phyloP scores from a whole-genome alignment of 805 yeast genomes.

The Wickerhamomyces strasburgensis region DNA sequence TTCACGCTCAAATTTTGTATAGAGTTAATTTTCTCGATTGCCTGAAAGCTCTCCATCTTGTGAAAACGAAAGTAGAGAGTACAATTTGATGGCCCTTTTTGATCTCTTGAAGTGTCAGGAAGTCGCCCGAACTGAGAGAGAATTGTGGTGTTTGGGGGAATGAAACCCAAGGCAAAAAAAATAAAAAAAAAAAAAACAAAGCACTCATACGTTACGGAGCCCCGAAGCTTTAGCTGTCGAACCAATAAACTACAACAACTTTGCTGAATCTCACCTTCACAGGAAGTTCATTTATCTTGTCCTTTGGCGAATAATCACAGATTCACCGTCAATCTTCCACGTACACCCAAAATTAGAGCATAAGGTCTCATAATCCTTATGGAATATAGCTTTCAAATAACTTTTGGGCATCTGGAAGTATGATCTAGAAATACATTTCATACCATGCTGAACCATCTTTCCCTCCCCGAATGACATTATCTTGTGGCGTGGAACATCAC shows the following conservation, averaged over 20 bases:
- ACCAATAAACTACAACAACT: background rate
- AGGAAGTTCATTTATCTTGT: background rate
- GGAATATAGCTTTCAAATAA: constrained; percentile 13
- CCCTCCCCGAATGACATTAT: constrained; percentile 42
- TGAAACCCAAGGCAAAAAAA: no score
- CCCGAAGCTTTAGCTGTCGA: background rate
- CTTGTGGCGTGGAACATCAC: constrained; percentile 10
- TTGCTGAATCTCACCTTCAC: background rate
- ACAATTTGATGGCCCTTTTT: no score
- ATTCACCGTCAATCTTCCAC: constrained; percentile 13
- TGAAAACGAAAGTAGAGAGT: no score
- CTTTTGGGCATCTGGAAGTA: constrained; percentile 32
- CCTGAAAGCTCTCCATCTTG: constrained; percentile 26
- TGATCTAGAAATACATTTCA: constrained; percentile 30
- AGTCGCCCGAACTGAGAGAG: no score
- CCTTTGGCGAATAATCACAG: constrained; percentile 14
- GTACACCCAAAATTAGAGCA: constrained; percentile 4
- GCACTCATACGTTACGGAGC: background rate
- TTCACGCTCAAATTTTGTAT: constrained; percentile 26
- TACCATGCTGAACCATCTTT: constrained; percentile 29
- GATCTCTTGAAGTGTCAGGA: no score
- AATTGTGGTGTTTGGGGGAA: no score
- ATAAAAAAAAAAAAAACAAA: no score
- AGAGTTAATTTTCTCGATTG: constrained; percentile 25
- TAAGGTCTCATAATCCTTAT: constrained; percentile 5